These are phyloP conservation scores for Solanum ahanhuiri DNA, from an alignment of 257 asterid genomes.

Conservation along the genomic window DNA sequence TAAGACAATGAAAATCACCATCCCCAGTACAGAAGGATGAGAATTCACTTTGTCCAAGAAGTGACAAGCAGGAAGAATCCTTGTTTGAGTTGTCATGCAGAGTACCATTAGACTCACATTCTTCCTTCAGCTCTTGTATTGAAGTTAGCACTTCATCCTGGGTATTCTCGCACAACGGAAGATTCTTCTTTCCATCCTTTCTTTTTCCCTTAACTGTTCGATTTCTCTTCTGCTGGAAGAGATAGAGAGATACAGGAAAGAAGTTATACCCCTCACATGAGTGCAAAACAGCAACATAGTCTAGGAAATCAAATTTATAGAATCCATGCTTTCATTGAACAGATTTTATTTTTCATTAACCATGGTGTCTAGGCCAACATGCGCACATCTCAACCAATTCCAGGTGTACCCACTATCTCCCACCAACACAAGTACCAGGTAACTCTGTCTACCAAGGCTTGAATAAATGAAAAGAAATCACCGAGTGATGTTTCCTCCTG, in stretches of 20 bases:
- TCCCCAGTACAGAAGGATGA: slow-evolving; percentile 10
- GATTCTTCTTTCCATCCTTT: slow-evolving; percentile 32
- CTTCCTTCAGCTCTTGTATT: slow-evolving; percentile 23
- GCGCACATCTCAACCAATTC: not conserved
- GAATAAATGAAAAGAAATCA: no score
- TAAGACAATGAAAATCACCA: slow-evolving; percentile 14
- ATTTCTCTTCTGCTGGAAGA: slow-evolving; percentile 33
- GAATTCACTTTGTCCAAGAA: slow-evolving; percentile 20
- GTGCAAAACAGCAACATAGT: not conserved
- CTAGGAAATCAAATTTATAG: not conserved
- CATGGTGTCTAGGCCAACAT: not conserved
- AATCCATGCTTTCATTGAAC: not conserved
- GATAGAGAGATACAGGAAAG: not conserved
- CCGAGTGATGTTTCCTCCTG: no score
- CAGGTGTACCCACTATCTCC: not conserved
- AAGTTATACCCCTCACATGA: not conserved
- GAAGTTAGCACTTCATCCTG: slow-evolving; percentile 14
- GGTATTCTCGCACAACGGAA: slow-evolving; percentile 5
- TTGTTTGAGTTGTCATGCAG: slow-evolving; percentile 10
- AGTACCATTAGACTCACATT: slow-evolving; percentile 16
- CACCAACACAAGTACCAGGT: not conserved
- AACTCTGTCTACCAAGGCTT: no score
- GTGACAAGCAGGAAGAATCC: slow-evolving; percentile 5
- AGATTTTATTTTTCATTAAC: not conserved
- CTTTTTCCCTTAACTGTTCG: slow-evolving; percentile 27